Base-by-base conservation (phyloP, 2,329 filamentous ascomycete genomes). In the Coleophoma crateriformis region DNA sequence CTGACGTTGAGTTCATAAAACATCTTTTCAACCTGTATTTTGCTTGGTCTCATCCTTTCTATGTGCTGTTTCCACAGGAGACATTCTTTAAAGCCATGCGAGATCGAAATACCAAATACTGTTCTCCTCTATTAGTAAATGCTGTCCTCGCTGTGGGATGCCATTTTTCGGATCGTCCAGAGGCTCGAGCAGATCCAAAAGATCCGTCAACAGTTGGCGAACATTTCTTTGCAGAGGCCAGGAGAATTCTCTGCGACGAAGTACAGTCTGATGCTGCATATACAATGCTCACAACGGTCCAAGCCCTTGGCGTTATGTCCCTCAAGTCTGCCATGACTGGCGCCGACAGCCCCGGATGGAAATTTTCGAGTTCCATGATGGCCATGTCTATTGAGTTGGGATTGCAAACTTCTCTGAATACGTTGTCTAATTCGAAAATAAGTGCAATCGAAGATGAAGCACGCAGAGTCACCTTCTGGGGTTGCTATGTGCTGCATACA, bases 261-360 rank as follows among this genome's bases (percentile, higher is more conserved):
- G 71, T 38, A 2, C 6, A 7, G 7, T n/a, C 35, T 17, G 35
- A 38, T 38, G 64, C 69, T 44, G 69, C 85, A 50, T 78, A 81
- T 49, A 78, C 86, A 50, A 78, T 67, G 8, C 68, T 90, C 19
- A 87, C 85, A 4, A 88, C 83, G 8, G 83, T 87, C 42, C 86
- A 90, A 68, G 85, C 86, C 2, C 70, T 90, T 20, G 85, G 84
- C 3, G 78, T 90, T 58, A 87, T 90, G 84, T 84, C 83, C 10
- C 79, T 88, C 53, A 73, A 85, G 34, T 85, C 90, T 67, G 84
- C 82, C 1, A 87, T 84, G 59, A 82, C 80, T 52, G 84, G 84
- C 1, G 74, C 84, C 33, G 84, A 89, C 60, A 87, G 83, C 17
- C 81, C 83, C 56, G 87, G 84, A 41, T 89, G 85, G 76, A 84